phyloP scores from a whole-genome alignment of 345 rosid genomes.

The Microthlaspi erraticum region DNA sequence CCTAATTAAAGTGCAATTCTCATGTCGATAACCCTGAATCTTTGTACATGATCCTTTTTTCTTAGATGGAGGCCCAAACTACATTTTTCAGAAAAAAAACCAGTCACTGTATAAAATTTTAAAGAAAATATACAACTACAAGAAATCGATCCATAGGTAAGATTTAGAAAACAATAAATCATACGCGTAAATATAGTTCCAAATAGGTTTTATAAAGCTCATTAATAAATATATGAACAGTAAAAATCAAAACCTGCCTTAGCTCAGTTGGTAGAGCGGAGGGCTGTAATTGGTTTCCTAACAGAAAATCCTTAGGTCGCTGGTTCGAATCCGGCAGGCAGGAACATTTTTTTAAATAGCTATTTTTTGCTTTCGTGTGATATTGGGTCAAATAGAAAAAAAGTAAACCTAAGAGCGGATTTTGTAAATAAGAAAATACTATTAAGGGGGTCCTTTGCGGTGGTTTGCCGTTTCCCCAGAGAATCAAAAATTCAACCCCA shows the following conservation, averaged over 20 bases:
- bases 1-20: neutral
- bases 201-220: too few relatives aligned
- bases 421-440: neutral
- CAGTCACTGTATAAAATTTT: too few relatives aligned
- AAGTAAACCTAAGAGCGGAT: neutral
- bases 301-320: conserved; percentile 8
- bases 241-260: conserved; percentile 41
- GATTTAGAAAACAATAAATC: too few relatives aligned
- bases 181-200: too few relatives aligned
- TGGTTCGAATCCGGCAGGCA: neutral
- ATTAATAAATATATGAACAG: too few relatives aligned
- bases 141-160: too few relatives aligned
- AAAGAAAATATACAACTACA: too few relatives aligned
- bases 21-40: neutral
- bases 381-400: neutral
- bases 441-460: neutral
- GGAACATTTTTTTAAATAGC: too few relatives aligned
- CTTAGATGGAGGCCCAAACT: neutral
- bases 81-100: too few relatives aligned
- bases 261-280: conserved; percentile 98
- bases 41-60: neutral
- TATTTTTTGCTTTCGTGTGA: neutral
- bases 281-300: conserved; percentile 59
- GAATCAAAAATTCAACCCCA: conserved; percentile 1
- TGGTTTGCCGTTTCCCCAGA: neutral